These are phyloP conservation scores for Aspergillus sp. DNA, from an alignment of 2,329 filamentous ascomycete genomes.

Conservation along the genomic window DNA sequence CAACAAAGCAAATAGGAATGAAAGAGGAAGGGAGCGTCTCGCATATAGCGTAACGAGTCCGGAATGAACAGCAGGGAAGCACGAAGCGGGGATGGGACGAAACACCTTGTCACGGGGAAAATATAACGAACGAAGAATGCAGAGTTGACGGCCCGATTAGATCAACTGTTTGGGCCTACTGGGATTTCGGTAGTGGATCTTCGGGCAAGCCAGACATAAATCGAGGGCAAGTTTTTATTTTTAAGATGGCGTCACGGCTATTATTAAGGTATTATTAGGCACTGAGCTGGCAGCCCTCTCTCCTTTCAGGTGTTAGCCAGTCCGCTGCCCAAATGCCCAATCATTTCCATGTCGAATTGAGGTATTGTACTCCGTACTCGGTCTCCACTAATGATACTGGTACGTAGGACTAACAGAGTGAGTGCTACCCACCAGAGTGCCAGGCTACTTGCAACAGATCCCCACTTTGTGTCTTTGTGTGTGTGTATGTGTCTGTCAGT, in stretches of 20 bases:
- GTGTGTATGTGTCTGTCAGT: background rate
- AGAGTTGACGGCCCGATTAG: constrained; percentile 14
- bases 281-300: constrained; percentile 8
- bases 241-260: background rate
- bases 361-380: background rate
- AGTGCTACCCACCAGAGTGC: background rate
- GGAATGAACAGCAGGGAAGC: background rate
- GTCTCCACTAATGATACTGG: background rate
- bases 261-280: constrained; percentile 10
- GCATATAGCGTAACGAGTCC: background rate
- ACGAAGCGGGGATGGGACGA: constrained; percentile 1
- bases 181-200: constrained; percentile 11
- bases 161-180: constrained; percentile 13
- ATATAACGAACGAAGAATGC: constrained; percentile 6
- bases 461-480: background rate
- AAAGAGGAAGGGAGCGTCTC: background rate
- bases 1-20: background rate
- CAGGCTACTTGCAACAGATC: background rate
- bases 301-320: constrained; percentile 5
- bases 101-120: background rate
- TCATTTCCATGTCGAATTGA: constrained; percentile 10
- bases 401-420: no score
- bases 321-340: constrained; percentile 29
- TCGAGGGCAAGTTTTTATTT: background rate
- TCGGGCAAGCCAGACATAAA: constrained; percentile 17